phyloP scores from a whole-genome alignment of 805 yeast species.

The Naumovozyma dairenensis region DNA sequence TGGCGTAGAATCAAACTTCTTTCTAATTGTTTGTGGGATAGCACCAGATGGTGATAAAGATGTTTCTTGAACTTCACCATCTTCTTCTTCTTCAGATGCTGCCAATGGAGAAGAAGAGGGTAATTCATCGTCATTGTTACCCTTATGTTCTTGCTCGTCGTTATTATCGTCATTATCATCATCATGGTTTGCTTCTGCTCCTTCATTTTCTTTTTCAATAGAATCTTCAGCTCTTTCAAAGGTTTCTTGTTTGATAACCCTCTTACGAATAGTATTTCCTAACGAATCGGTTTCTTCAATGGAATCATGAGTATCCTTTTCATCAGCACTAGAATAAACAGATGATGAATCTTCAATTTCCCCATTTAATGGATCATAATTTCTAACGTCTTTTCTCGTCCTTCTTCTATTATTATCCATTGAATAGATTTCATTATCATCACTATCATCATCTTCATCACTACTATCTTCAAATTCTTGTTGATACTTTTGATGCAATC shows the following conservation, averaged over 20 bases:
- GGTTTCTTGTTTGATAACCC: slow-evolving; percentile 9
- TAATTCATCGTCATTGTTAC: too few relatives aligned
- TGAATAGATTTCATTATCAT: slow-evolving; percentile 7
- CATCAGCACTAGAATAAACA: slow-evolving; percentile 9
- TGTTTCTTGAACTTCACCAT: slow-evolving; percentile 2
- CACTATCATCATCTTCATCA: slow-evolving; percentile 18
- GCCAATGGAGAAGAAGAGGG: slow-evolving; percentile 5
- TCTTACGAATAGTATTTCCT: slow-evolving; percentile 24
- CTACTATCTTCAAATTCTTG: slow-evolving; percentile 29
- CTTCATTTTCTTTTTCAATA: neutral
- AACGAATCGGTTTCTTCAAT: slow-evolving; percentile 25
- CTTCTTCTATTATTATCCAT: neutral
- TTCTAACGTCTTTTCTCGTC: slow-evolving; percentile 11
- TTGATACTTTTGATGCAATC: slow-evolving; percentile 25
- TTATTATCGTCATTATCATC: slow-evolving; percentile 9
- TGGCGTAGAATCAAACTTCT: too few relatives aligned
- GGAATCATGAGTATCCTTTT: slow-evolving; percentile 13
- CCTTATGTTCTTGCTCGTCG: slow-evolving; percentile 1
- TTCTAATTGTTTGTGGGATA: slow-evolving; percentile 11
- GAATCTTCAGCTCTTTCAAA: neutral
- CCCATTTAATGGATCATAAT: slow-evolving; percentile 25
- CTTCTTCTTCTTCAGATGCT: slow-evolving; percentile 8
- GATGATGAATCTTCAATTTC: slow-evolving; percentile 13
- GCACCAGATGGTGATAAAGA: neutral
- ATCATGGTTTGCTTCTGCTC: slow-evolving; percentile 5